Evolutionary conservation across 2,329 filamentous ascomycete species (phyloP).

Genomic region (Geosmithia flava): DNA sequence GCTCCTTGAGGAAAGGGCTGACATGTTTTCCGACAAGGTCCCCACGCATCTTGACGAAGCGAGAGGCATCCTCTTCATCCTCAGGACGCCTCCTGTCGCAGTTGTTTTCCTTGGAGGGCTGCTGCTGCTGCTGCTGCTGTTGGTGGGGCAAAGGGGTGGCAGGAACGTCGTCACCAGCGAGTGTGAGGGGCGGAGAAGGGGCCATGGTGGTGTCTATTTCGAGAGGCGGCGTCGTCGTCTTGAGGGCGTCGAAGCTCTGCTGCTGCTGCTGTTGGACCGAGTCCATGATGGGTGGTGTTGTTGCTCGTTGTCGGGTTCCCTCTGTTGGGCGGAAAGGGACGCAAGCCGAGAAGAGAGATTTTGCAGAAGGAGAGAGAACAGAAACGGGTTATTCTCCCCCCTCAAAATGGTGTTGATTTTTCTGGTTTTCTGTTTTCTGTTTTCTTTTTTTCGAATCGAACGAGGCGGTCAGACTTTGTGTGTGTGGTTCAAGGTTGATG

Average conservation of each 20-base stretch:
- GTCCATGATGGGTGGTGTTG: background rate
- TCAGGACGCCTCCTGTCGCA: conserved; percentile 3
- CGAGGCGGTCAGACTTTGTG: background rate
- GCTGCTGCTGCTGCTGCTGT: conserved; percentile 1
- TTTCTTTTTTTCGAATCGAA: background rate
- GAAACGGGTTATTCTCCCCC: no score
- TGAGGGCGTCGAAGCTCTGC: background rate
- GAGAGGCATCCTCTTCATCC: background rate
- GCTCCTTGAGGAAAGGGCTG: conserved; percentile 77
- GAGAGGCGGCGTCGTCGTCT: background rate
- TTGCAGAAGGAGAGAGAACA: no score
- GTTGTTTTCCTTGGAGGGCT: conserved; percentile 4
- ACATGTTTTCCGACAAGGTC: conserved; percentile 68
- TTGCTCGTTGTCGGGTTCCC: background rate
- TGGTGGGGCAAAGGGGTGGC: background rate
- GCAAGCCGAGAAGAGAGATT: no score
- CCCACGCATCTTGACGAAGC: conserved; percentile 36
- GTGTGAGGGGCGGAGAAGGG: background rate
- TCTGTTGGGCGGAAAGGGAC: no score
- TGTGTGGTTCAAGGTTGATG: background rate
- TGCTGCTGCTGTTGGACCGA: background rate
- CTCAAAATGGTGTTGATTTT: background rate
- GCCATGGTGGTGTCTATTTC: background rate
- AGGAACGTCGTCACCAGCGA: background rate
- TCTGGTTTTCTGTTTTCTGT: background rate